These are phyloP conservation scores for Candida parachauliodes DNA, from an alignment of 805 yeast genomes.

Conservation along the genomic window DNA sequence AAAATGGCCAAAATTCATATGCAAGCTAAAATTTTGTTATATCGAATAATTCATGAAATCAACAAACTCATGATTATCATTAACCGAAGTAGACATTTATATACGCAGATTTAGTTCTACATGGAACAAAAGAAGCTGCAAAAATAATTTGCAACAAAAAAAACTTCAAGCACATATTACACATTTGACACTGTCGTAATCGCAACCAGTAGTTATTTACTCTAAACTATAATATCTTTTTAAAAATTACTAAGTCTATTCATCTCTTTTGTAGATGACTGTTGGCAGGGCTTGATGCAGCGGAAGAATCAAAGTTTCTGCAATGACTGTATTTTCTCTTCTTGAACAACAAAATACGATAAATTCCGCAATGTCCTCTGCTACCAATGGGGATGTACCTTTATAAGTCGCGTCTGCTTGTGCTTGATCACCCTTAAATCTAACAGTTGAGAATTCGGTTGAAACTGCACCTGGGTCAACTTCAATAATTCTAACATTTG, in stretches of 20 bases:
- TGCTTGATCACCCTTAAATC: slow-evolving; percentile 30
- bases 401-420: slow-evolving; percentile 31
- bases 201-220: no score
- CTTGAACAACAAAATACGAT: slow-evolving; percentile 35
- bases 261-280: slow-evolving; percentile 10
- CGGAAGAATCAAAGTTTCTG: slow-evolving; percentile 37
- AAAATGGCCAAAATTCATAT: no score
- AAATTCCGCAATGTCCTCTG: slow-evolving; percentile 37
- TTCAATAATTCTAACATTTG: slow-evolving; percentile 35
- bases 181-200: no score
- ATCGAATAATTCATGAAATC: no score
- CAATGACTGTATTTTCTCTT: slow-evolving; percentile 33
- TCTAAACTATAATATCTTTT: no score
- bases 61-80: no score
- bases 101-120: no score
- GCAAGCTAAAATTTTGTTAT: no score
- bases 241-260: not conserved
- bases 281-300: slow-evolving; percentile 28
- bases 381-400: slow-evolving; percentile 31
- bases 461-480: slow-evolving; percentile 40
- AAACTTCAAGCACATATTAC: no score
- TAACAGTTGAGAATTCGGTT: slow-evolving; percentile 36
- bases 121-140: no score
- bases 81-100: no score
- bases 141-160: no score